phyloP scores from a whole-genome alignment of 163 green algal species.

The Coccomyxa subellipsoidea region DNA sequence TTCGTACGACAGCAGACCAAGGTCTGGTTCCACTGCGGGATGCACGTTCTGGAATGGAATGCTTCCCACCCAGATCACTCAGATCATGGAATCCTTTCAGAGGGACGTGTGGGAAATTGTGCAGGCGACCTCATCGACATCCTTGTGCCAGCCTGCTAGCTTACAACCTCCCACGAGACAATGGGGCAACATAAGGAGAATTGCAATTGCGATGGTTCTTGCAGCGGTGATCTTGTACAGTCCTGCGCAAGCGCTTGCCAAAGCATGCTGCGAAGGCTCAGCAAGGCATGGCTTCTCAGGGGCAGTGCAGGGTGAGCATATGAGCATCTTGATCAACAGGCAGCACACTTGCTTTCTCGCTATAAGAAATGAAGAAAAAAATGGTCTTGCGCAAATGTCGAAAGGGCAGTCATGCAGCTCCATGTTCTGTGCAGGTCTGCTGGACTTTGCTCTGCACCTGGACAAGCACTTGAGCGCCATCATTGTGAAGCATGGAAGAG shows the following conservation, averaged over 20 bases:
- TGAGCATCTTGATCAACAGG: neutral
- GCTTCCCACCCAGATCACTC: neutral
- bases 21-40: too few relatives aligned
- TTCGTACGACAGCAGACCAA: too few relatives aligned
- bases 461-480: slow-evolving; percentile 79
- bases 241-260: neutral
- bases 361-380: too few relatives aligned
- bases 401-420: neutral
- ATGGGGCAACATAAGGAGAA: neutral
- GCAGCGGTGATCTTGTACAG: neutral
- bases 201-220: neutral
- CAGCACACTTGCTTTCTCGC: too few relatives aligned
- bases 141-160: neutral
- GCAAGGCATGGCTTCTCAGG: neutral
- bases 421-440: slow-evolving; percentile 36
- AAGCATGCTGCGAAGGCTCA: neutral
- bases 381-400: too few relatives aligned
- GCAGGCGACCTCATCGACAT: neutral
- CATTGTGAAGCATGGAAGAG: slow-evolving; percentile 58
- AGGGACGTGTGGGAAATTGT: neutral
- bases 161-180: neutral
- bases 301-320: neutral
- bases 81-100: neutral
- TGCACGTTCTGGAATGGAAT: too few relatives aligned
- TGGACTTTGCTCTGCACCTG: slow-evolving; percentile 82